These are phyloP conservation scores for Xylariaceae sp. DNA, from an alignment of 2,329 filamentous ascomycete species.

Conservation along the genomic window DNA sequence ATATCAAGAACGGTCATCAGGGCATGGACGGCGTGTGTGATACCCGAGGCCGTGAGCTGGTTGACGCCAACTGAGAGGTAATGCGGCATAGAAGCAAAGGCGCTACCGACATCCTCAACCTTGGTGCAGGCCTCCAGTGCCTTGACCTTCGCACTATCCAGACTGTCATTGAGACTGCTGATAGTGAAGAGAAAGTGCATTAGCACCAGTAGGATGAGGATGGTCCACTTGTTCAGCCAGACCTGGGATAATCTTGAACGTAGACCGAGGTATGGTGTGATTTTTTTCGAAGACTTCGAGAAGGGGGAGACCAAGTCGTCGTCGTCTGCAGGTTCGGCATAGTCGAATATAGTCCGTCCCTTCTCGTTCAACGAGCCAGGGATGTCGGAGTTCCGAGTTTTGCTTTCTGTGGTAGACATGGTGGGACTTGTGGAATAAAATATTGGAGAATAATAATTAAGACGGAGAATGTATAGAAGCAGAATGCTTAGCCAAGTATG, in stretches of 20 bases:
- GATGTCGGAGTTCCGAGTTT: slow-evolving; percentile 8
- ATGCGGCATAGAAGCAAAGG: slow-evolving; percentile 97
- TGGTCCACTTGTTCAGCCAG: slow-evolving; percentile 97
- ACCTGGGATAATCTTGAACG: slow-evolving; percentile 86
- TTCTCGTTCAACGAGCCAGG: slow-evolving; percentile 31
- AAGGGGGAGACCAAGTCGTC: slow-evolving; percentile 1
- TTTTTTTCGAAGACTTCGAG: slow-evolving; percentile 45
- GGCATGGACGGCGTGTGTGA: slow-evolving; percentile 74
- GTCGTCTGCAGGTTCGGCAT: slow-evolving; percentile 14
- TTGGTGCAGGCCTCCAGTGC: slow-evolving; percentile 85
- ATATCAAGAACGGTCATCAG: slow-evolving; percentile 75
- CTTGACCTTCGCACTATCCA: slow-evolving; percentile 70
- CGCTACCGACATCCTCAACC: slow-evolving; percentile 87
- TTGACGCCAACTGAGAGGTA: slow-evolving; percentile 90
- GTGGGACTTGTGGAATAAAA: slow-evolving; percentile 16
- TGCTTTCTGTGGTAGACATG: slow-evolving; percentile 23
- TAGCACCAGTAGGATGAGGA: slow-evolving; percentile 81
- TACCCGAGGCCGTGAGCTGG: slow-evolving; percentile 69
- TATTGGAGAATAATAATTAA: not conserved
- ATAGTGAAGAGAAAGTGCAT: slow-evolving; percentile 74
- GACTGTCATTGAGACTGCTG: slow-evolving; percentile 64
- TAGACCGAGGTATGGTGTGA: slow-evolving; percentile 86
- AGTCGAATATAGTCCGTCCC: slow-evolving; percentile 28
- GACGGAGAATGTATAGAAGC: not conserved
- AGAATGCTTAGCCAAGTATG: too few species aligned